Percentiles rank a stretch among this genome's conserved stretches.
phyloP scores from a whole-genome alignment of 192 early-diverging fungal species.

The Backusella psychrophila region DNA sequence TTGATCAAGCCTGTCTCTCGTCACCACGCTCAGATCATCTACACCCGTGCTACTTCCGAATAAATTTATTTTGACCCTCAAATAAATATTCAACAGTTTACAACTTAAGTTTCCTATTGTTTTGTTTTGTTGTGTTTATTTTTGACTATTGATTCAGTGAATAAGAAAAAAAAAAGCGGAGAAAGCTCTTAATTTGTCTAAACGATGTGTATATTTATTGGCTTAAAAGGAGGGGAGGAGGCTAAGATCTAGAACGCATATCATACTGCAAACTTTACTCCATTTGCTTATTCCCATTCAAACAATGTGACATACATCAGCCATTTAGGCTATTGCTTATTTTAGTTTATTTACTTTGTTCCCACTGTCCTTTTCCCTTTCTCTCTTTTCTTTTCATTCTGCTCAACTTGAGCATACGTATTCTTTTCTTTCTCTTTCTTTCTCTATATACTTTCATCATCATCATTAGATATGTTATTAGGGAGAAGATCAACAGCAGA shows the following conservation, averaged over 20 bases:
- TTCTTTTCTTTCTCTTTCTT: not conserved
- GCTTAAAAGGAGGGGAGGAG: not conserved
- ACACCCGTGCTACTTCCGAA: slow-evolving; percentile 57
- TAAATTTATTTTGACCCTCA: not conserved
- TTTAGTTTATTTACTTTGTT: slow-evolving; percentile 7
- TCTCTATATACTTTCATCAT: not conserved
- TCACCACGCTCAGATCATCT: slow-evolving; percentile 92
- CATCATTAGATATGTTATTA: not conserved
- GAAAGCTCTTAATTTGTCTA: not conserved
- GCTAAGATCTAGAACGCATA: not conserved
- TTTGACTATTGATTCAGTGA: not conserved
- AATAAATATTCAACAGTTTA: slow-evolving; percentile 37
- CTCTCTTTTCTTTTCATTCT: not conserved
- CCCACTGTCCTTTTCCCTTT: not conserved
- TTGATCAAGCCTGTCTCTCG: slow-evolving; percentile 88
- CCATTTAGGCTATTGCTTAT: not conserved
- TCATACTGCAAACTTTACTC: not conserved
- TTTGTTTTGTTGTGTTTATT: not conserved
- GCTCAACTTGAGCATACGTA: not conserved
- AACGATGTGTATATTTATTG: not conserved
- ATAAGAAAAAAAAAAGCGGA: not conserved
- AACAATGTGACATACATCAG: slow-evolving; percentile 1
- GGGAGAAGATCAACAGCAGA: not conserved
- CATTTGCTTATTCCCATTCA: not conserved
- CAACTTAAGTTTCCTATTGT: not conserved